Evolutionary conservation across 192 early-diverging fungal species (phyloP).

Genomic region (Coemansia sp.): DNA sequence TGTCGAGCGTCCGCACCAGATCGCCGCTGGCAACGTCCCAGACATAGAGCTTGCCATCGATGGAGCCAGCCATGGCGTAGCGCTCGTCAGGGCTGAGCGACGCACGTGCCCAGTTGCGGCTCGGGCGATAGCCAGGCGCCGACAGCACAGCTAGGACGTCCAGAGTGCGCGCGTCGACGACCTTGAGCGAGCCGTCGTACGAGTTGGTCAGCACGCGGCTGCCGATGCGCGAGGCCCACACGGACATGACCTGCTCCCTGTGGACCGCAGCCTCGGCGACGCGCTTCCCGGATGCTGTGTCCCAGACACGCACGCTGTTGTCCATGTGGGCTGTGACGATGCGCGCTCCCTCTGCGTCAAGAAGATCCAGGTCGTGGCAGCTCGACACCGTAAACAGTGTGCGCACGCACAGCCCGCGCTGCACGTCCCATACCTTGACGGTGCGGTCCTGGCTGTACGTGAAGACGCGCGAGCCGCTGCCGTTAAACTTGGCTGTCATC

Average conservation of each 20-base stretch:
- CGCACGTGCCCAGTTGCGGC: conserved; percentile 87
- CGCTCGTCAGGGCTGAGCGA: conserved; percentile 79
- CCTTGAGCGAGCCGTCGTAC: conserved; percentile 86
- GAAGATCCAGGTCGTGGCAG: conserved; percentile 86
- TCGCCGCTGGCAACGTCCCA: conserved; percentile 73
- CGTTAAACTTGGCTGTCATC: conserved; percentile 79
- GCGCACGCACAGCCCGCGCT: conserved; percentile 82
- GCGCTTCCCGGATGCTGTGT: conserved; percentile 75
- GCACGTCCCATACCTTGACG: conserved; percentile 93
- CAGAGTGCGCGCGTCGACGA: conserved; percentile 80
- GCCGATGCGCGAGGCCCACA: conserved; percentile 61
- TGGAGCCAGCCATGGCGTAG: conserved; percentile 79
- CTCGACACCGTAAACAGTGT: conserved; percentile 93
- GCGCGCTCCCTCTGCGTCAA: conserved; percentile 75
- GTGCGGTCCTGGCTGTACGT: conserved; percentile 96
- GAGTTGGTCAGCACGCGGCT: conserved; percentile 87
- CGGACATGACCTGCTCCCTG: conserved; percentile 84
- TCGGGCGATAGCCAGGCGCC: conserved; percentile 76
- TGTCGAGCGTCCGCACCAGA: conserved; percentile 65
- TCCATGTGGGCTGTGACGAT: conserved; percentile 94
- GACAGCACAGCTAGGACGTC: conserved; percentile 62
- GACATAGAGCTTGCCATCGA: conserved; percentile 76
- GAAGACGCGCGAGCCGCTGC: conserved; percentile 76
- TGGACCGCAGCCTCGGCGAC: conserved; percentile 87
- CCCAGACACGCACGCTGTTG: conserved; percentile 91